Evolutionary conservation across 768 basidiomycete species (phyloP).

Genomic region (Naematelia aurantialba): DNA sequence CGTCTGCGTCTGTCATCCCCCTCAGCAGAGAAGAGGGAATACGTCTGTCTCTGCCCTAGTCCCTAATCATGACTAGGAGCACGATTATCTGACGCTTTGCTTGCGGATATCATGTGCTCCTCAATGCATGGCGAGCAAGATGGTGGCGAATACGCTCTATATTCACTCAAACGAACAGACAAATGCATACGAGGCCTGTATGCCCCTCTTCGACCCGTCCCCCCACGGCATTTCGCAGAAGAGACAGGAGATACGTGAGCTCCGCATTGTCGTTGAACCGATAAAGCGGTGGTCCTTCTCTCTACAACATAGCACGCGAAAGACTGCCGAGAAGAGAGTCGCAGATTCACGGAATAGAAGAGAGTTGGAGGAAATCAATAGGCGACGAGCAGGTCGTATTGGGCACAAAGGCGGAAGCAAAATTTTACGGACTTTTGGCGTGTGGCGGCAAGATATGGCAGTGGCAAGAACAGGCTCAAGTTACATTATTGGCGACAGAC

Average conservation of each 20-base stretch:
- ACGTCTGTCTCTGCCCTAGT: constrained; percentile 6
- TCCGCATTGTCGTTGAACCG: too few species aligned
- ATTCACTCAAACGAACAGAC: not conserved
- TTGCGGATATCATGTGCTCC: not conserved
- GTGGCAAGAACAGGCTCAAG: not conserved
- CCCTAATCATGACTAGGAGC: not conserved
- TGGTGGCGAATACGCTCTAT: not conserved
- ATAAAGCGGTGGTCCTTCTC: too few species aligned
- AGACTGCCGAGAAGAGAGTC: too few species aligned
- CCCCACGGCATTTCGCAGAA: constrained; percentile 32
- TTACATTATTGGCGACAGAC: too few species aligned
- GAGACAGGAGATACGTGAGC: constrained; percentile 47
- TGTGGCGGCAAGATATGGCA: not conserved
- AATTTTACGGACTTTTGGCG: not conserved
- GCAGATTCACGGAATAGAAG: too few species aligned
- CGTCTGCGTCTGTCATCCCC: not conserved
- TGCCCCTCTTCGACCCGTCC: constrained; percentile 47
- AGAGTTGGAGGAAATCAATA: too few species aligned
- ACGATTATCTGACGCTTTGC: not conserved
- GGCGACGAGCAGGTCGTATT: too few species aligned
- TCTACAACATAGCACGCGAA: too few species aligned
- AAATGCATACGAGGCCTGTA: constrained; percentile 8
- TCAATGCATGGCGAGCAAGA: constrained; percentile 1
- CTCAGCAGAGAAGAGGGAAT: not conserved
- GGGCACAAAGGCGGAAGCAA: not conserved